Evolutionary conservation across 129 eudicot genomes (phyloP), one percentile per base, ranked within the genome.

Genomic region (Pulicaria dysenterica): DNA sequence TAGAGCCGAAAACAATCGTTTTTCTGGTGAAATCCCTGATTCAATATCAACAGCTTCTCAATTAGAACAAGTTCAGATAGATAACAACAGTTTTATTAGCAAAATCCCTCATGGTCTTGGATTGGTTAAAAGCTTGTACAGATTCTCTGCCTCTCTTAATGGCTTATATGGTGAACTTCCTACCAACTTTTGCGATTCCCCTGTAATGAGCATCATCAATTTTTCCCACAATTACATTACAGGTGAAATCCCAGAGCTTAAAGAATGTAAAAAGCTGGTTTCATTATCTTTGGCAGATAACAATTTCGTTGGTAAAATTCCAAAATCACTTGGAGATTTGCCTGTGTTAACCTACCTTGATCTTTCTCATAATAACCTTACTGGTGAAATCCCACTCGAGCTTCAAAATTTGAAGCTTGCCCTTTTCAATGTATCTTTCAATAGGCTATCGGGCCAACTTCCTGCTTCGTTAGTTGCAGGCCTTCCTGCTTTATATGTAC

Each of bases 51-150:
- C 31, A 80, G 87, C 96, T 84, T 58, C 84, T 64, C 88, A 87
- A 39, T 15, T 93, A 14, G 98, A 93, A 82, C 96, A 93, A 82
- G 98, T 93, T 82, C 96, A 93, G 77, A 87, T 93, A 67, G 98
- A 93, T 84, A 93, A 93, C 83, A 93, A 93, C 76, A 89, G 92
- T 54, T 89, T 93, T 72, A 82, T 67, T 48, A 68, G 91, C 72
- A 78, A 47, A 80, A 66, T 93, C 67, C 96, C 98, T 67, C 79
- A 76, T 31, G 96, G 98, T 50, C 77, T 93, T 78, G 98, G 98
- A 8, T 49, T 77, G 69, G 79, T 93, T 9, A 87, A 76, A 46
- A 89, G 72, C 69, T 87, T 93, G 81, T 93, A 93, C 49, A 82
- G 96, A 85, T 93, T 93, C 47, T 89, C 98, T 13, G 98, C 95